Conservation (phyloP, 1,284 basidiomycete species). For the Taiwanofungus camphoratus region DNA sequence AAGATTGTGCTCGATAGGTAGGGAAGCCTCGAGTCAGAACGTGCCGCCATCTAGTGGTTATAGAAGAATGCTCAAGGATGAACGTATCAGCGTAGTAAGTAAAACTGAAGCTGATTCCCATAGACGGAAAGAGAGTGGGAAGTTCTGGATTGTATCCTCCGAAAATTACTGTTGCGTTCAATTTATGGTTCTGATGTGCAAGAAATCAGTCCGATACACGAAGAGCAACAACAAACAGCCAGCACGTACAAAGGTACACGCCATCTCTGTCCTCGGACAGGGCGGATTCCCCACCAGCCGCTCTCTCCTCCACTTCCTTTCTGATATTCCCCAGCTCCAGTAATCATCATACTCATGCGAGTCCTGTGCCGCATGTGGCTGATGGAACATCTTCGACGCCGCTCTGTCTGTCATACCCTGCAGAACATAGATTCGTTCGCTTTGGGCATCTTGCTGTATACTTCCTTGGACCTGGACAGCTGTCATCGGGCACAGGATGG, state of each 20-base stretch:
- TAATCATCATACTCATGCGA: slow-evolving; percentile 33
- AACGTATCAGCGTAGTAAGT: slow-evolving; percentile 34
- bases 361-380: slow-evolving; percentile 22
- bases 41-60: slow-evolving; percentile 22
- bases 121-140: slow-evolving; percentile 18
- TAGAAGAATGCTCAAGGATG: slow-evolving; percentile 23
- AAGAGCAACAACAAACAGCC: neutral
- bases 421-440: slow-evolving; percentile 29
- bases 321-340: slow-evolving; percentile 35
- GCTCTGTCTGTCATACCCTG: slow-evolving; percentile 32
- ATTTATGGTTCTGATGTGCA: slow-evolving; percentile 27
- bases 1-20: slow-evolving; percentile 28
- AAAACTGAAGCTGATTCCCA: slow-evolving; percentile 24
- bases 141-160: slow-evolving; percentile 35
- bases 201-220: neutral
- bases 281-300: slow-evolving; percentile 33
- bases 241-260: slow-evolving; percentile 30
- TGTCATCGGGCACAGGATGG: slow-evolving; percentile 11
- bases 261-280: slow-evolving; percentile 33
- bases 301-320: slow-evolving; percentile 32
- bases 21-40: slow-evolving; percentile 30
- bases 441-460: slow-evolving; percentile 21
- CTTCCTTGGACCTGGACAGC: slow-evolving; percentile 27
- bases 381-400: slow-evolving; percentile 18
- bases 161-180: slow-evolving; percentile 34